phyloP scores from a whole-genome alignment of 2,329 filamentous ascomycete genomes.

The Thermothelomyces thermophilus region DNA sequence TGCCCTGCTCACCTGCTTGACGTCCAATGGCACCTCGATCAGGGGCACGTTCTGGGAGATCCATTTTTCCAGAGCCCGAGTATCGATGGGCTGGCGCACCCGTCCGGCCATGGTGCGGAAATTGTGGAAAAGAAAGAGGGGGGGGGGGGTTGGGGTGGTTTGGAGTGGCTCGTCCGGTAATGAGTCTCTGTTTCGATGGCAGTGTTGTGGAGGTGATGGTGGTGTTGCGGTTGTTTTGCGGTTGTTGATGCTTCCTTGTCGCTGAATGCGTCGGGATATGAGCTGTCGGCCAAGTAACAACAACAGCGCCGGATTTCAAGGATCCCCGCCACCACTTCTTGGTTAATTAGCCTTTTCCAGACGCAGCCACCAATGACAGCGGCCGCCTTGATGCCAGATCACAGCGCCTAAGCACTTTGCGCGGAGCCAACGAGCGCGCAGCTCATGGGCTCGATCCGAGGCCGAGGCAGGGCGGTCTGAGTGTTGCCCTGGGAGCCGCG shows the following conservation, averaged over 20 bases:
- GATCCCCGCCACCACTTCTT: conserved; percentile 22
- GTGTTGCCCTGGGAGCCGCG: background rate
- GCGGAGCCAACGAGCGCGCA: background rate
- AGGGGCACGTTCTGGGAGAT: conserved; percentile 71
- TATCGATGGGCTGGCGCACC: conserved; percentile 85
- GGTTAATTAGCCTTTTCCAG: conserved; percentile 9
- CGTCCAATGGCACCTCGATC: conserved; percentile 73
- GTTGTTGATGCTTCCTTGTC: too few relatives aligned
- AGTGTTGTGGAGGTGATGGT: background rate
- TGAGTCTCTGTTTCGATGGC: too few relatives aligned
- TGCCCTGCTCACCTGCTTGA: conserved; percentile 67
- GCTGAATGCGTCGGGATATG: too few relatives aligned
- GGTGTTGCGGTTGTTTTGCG: background rate
- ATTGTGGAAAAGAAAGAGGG: too few relatives aligned
- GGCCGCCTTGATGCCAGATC: conserved; percentile 11
- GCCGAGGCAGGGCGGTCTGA: conserved; percentile 14
- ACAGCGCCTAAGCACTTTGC: conserved; percentile 9
- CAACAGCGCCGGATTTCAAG: background rate
- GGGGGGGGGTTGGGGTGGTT: too few relatives aligned
- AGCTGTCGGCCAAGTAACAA: conserved; percentile 1
- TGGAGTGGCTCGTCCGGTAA: too few relatives aligned
- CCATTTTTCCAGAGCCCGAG: conserved; percentile 71
- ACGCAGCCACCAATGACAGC: conserved; percentile 15
- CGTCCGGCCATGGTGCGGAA: conserved; percentile 63
- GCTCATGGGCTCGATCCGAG: conserved; percentile 4